Evolutionary conservation across 768 basidiomycete species (phyloP).

Genomic region (Russula brevipes): DNA sequence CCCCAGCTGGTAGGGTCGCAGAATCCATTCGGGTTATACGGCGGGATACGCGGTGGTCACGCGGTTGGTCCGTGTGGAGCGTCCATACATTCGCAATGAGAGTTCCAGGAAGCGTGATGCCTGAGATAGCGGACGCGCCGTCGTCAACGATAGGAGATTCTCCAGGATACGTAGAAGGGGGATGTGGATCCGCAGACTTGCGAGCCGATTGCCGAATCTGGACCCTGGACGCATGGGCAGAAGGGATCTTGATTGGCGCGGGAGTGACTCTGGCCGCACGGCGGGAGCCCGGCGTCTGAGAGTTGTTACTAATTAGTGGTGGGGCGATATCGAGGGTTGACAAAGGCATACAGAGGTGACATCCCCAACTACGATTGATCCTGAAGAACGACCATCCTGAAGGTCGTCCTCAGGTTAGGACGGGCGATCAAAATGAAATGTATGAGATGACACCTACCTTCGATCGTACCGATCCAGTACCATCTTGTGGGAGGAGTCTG

Average conservation of each 20-base stretch:
- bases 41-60: constrained; percentile 12
- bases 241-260: constrained; percentile 23
- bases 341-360: neutral
- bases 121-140: constrained; percentile 14
- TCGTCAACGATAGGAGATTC: constrained; percentile 18
- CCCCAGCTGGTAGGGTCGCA: constrained; percentile 19
- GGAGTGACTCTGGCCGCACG: constrained; percentile 8
- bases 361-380: neutral
- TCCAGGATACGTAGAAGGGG: neutral
- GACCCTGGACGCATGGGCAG: neutral
- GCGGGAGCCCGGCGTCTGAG: neutral
- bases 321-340: neutral
- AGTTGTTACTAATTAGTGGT: neutral
- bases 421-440: neutral
- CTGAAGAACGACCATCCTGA: neutral
- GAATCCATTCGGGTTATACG: constrained; percentile 23
- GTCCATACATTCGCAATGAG: constrained; percentile 14
- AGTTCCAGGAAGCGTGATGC: constrained; percentile 20
- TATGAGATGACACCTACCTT: neutral
- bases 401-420: neutral
- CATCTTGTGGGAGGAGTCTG: neutral
- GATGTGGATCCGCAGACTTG: constrained; percentile 1
- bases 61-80: constrained; percentile 5
- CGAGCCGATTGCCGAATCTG: constrained; percentile 13
- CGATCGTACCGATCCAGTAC: neutral